Conservation (phyloP, 2,329 filamentous ascomycete genomes). For the Colletotrichum scovillei region DNA sequence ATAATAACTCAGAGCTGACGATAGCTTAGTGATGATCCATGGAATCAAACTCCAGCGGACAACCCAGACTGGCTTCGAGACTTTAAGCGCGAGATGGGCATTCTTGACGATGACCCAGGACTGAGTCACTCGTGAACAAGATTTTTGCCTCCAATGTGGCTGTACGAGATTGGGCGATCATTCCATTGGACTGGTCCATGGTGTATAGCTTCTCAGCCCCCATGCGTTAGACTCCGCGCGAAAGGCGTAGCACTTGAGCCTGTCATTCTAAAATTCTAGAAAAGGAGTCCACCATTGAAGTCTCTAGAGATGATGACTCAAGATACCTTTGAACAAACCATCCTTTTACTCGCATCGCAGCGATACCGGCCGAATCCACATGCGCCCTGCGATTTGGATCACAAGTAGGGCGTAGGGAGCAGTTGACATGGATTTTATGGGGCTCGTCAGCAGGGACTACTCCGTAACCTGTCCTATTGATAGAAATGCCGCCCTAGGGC, state of each 20-base stretch:
- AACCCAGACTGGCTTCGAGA: slow-evolving; percentile 45
- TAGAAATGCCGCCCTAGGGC: slow-evolving; percentile 11
- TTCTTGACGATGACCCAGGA: not conserved
- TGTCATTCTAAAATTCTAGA: too few species aligned
- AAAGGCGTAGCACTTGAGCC: too few species aligned
- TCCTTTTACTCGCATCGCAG: not conserved
- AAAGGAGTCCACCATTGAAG: too few species aligned
- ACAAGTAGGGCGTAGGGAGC: slow-evolving; percentile 20
- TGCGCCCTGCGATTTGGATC: not conserved
- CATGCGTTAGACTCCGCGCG: too few species aligned
- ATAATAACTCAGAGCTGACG: not conserved
- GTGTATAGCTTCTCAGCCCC: too few species aligned
- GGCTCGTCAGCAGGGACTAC: not conserved
- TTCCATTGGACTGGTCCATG: too few species aligned
- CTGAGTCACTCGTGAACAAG: not conserved
- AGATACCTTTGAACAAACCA: not conserved
- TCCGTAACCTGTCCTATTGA: too few species aligned
- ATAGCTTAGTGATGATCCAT: slow-evolving; percentile 45
- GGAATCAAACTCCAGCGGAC: slow-evolving; percentile 53
- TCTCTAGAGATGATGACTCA: too few species aligned
- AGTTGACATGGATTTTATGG: slow-evolving; percentile 14
- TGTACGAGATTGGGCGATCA: too few species aligned
- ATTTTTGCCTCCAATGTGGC: not conserved
- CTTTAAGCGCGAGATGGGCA: slow-evolving; percentile 31
- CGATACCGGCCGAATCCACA: not conserved